A percentile compares a stretch with the other conserved stretches of the same genome.
Evolutionary conservation across 257 asterid genomes (phyloP).

Genomic region (Buddleja alternifolia): DNA sequence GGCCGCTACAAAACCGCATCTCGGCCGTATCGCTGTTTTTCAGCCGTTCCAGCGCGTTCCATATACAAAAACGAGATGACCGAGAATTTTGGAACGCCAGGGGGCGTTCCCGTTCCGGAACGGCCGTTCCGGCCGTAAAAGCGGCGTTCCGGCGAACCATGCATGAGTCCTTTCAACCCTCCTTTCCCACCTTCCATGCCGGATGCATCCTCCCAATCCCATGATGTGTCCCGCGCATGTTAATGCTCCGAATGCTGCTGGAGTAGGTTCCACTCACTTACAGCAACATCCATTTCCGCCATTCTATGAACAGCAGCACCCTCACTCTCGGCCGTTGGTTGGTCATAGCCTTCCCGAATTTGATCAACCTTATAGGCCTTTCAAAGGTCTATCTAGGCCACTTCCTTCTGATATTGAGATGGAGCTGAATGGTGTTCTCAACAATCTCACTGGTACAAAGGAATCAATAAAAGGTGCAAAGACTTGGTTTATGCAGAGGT

Average conservation of each 20-base stretch:
- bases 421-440: slow-evolving; percentile 86
- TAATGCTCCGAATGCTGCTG: slow-evolving; percentile 63
- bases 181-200: slow-evolving; percentile 72
- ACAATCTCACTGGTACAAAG: slow-evolving; percentile 86
- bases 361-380: slow-evolving; percentile 67
- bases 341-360: slow-evolving; percentile 73
- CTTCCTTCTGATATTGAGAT: slow-evolving; percentile 93
- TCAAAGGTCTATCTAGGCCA: slow-evolving; percentile 73
- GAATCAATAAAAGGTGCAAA: slow-evolving; percentile 97
- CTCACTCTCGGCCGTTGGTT: slow-evolving; percentile 62
- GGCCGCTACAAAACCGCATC: too few species aligned
- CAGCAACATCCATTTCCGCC: slow-evolving; percentile 80
- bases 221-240: slow-evolving; percentile 72
- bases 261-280: slow-evolving; percentile 55
- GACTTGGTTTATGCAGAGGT: slow-evolving; percentile 97
- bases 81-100: too few species aligned
- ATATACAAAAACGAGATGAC: too few species aligned
- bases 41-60: too few species aligned
- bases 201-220: slow-evolving; percentile 86
- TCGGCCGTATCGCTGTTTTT: too few species aligned
- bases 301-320: slow-evolving; percentile 72
- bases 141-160: too few species aligned
- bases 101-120: too few species aligned
- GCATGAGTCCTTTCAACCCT: slow-evolving; percentile 67
- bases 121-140: too few species aligned